Evolutionary conservation across 257 asterid genomes (phyloP).

Genomic region (Solanum arcanum): DNA sequence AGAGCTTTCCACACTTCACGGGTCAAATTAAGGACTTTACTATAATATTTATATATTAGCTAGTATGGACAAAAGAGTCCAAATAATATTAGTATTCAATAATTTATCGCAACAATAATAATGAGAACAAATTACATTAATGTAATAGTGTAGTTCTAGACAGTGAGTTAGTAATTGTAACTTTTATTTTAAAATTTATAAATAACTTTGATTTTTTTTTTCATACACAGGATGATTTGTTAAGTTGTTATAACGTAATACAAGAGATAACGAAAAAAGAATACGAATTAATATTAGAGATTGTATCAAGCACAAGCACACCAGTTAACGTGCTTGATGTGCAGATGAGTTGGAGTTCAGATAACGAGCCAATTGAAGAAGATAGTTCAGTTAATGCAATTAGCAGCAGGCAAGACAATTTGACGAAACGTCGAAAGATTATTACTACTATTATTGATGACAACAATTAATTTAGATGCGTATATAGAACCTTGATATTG

Average conservation of each 20-base stretch:
- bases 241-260: conserved; percentile 27
- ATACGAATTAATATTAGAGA: conserved; percentile 10
- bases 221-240: conserved; percentile 25
- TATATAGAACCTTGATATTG: neutral
- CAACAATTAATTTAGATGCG: neutral
- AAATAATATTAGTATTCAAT: neutral
- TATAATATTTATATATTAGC: neutral
- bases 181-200: neutral
- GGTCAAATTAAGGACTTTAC: neutral
- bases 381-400: neutral
- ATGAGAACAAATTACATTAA: neutral
- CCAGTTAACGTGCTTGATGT: conserved; percentile 39
- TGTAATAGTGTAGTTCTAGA: neutral
- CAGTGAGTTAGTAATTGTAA: no score
- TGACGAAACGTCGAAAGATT: conserved; percentile 15
- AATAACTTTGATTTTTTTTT: neutral
- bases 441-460: neutral
- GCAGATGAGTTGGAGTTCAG: conserved; percentile 14
- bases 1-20: neutral
- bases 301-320: conserved; percentile 26
- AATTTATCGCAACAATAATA: neutral
- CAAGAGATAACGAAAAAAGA: conserved; percentile 28
- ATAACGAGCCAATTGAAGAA: neutral
- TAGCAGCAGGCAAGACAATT: neutral
- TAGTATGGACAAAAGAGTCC: neutral